phyloP scores from a whole-genome alignment of 768 basidiomycete species.

The Lanmaoa rubissima region DNA sequence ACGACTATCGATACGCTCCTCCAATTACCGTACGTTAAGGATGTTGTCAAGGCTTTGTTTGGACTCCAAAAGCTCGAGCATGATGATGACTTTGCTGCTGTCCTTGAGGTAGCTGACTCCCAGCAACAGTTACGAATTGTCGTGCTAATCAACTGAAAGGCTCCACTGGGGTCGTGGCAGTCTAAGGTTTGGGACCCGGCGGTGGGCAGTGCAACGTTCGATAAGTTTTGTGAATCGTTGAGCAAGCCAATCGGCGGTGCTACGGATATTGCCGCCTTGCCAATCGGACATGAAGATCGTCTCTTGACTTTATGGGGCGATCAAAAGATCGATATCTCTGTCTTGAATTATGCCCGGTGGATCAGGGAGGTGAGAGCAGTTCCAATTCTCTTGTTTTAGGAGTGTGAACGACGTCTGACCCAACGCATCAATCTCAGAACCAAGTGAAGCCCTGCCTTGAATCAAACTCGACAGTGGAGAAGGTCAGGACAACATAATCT shows the following conservation, averaged over 20 bases:
- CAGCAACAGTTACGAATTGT: constrained; percentile 15
- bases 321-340: constrained; percentile 52
- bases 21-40: constrained; percentile 43
- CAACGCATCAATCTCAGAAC: constrained; percentile 36
- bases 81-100: constrained; percentile 75
- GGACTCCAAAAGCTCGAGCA: constrained; percentile 66
- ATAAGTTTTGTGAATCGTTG: constrained; percentile 64
- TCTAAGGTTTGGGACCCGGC: constrained; percentile 82
- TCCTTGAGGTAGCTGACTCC: constrained; percentile 46
- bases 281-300: constrained; percentile 48
- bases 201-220: constrained; percentile 59
- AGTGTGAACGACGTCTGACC: neutral
- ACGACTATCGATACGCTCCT: constrained; percentile 62
- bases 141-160: constrained; percentile 32
- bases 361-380: constrained; percentile 57
- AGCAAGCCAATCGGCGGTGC: constrained; percentile 41
- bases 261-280: constrained; percentile 36
- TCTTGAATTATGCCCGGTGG: constrained; percentile 75
- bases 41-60: constrained; percentile 68
- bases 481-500: constrained; percentile 36
- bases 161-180: constrained; percentile 76
- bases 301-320: constrained; percentile 47
- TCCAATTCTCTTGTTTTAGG: neutral
- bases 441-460: constrained; percentile 57
- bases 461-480: constrained; percentile 42